These are phyloP conservation scores for Paraphoma sp. DNA, from an alignment of 2,329 filamentous ascomycete genomes.

Conservation along the genomic window DNA sequence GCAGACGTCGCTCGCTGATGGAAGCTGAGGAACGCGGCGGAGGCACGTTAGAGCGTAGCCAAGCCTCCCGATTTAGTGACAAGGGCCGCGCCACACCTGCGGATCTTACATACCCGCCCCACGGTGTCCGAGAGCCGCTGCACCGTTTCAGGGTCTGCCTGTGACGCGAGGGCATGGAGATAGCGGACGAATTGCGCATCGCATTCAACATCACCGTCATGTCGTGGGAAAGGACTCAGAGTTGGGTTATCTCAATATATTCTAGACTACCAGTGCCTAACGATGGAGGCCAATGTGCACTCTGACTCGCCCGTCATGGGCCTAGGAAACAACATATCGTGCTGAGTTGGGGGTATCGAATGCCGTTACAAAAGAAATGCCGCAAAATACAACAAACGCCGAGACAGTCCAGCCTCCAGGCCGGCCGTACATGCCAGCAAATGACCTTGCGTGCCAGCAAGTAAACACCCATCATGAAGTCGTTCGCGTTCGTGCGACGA, in stretches of 20 bases:
- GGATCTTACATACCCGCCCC: conserved; percentile 20
- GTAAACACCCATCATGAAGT: conserved; percentile 40
- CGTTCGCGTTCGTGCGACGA: conserved; percentile 19
- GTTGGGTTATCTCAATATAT: neutral
- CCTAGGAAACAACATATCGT: conserved; percentile 13
- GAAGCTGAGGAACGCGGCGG: conserved; percentile 16
- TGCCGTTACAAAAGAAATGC: conserved; percentile 31
- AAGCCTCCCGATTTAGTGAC: conserved; percentile 34
- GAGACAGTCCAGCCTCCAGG: neutral
- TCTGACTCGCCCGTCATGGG: conserved; percentile 12
- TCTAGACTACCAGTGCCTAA: conserved; percentile 8
- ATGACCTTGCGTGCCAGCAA: conserved; percentile 22
- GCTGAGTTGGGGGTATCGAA: conserved; percentile 35
- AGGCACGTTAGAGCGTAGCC: conserved; percentile 26
- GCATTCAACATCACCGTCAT: neutral
- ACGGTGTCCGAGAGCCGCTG: conserved; percentile 10
- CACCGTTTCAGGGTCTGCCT: neutral
- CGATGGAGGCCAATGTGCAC: conserved; percentile 9
- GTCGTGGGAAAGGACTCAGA: conserved; percentile 3
- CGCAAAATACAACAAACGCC: conserved; percentile 25
- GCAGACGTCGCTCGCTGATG: conserved; percentile 16
- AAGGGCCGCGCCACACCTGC: conserved; percentile 28
- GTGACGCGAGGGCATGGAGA: conserved; percentile 1
- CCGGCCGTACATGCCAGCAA: neutral
- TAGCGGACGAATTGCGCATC: conserved; percentile 5